Evolutionary conservation across 208 protist genomes (phyloP).

Genomic region (Trypanosoma cruzi): DNA sequence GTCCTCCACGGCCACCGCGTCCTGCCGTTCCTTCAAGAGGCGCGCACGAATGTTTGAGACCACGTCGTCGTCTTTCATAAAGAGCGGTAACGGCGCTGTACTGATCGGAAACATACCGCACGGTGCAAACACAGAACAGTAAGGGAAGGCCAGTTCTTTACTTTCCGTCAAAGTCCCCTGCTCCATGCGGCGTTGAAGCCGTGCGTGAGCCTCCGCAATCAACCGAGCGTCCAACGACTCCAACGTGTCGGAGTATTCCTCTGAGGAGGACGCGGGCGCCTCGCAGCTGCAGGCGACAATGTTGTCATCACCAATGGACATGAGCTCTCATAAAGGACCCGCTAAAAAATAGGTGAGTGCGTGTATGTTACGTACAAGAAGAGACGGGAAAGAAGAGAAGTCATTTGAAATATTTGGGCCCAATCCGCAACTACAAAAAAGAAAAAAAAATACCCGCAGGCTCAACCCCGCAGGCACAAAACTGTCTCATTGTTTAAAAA

Average conservation of each 20-base stretch:
- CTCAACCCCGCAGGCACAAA: too few relatives aligned
- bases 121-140: slow-evolving; percentile 25
- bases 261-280: background rate
- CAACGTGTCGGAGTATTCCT: background rate
- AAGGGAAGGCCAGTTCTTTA: background rate
- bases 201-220: background rate
- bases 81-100: background rate
- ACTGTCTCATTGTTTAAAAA: too few relatives aligned
- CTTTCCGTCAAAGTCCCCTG: background rate
- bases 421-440: too few relatives aligned
- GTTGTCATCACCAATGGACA: background rate
- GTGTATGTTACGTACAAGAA: too few relatives aligned
- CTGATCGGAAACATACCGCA: slow-evolving; percentile 8
- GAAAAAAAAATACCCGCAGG: too few relatives aligned
- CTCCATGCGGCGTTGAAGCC: slow-evolving; percentile 7
- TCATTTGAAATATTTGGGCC: too few relatives aligned
- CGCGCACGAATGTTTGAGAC: slow-evolving; percentile 20
- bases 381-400: background rate
- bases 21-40: slow-evolving; percentile 18
- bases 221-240: slow-evolving; percentile 14
- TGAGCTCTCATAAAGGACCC: background rate
- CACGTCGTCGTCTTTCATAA: slow-evolving; percentile 23
- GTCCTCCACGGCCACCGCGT: background rate
- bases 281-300: slow-evolving; percentile 10
- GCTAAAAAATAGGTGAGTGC: background rate